Evolutionary conservation across 768 basidiomycete genomes (phyloP).

Genomic region (Boletus reticuloceps): DNA sequence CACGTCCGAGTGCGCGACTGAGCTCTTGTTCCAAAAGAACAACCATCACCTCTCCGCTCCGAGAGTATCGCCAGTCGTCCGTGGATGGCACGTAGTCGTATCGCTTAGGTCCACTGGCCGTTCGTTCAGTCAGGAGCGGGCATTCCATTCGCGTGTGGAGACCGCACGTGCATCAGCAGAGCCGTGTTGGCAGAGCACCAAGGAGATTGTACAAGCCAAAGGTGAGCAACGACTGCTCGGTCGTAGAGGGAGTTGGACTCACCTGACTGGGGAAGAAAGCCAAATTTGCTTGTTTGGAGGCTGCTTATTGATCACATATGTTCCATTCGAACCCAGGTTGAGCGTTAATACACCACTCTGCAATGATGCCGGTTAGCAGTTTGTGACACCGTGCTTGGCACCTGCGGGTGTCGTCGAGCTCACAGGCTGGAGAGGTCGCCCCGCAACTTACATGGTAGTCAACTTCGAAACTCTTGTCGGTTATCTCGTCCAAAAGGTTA

Average conservation of each 20-base stretch:
- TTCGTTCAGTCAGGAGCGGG: constrained; percentile 4
- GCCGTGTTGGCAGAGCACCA: neutral
- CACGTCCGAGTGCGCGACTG: constrained; percentile 35
- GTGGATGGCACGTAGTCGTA: constrained; percentile 67
- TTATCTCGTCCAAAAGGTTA: constrained; percentile 58
- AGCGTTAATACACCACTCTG: constrained; percentile 93
- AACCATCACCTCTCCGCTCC: constrained; percentile 62
- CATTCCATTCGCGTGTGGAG: constrained; percentile 4
- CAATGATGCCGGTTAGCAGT: constrained; percentile 10
- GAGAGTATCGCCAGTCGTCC: constrained; percentile 72
- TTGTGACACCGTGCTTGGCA: neutral
- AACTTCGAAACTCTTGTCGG: constrained; percentile 65
- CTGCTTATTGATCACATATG: constrained; percentile 96
- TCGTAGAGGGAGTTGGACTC: constrained; percentile 15
- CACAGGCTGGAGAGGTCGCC: neutral
- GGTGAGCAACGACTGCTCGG: neutral
- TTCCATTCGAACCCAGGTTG: constrained; percentile 69
- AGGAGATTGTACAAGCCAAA: neutral
- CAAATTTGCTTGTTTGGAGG: constrained; percentile 97
- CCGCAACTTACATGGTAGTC: constrained; percentile 74
- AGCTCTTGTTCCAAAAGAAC: constrained; percentile 71
- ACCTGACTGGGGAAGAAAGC: constrained; percentile 90
- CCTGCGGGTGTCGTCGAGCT: neutral
- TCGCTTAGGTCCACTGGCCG: constrained; percentile 81
- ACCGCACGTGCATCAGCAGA: neutral